phyloP scores from a whole-genome alignment of 306 rosid species.

The Myrica gale region DNA sequence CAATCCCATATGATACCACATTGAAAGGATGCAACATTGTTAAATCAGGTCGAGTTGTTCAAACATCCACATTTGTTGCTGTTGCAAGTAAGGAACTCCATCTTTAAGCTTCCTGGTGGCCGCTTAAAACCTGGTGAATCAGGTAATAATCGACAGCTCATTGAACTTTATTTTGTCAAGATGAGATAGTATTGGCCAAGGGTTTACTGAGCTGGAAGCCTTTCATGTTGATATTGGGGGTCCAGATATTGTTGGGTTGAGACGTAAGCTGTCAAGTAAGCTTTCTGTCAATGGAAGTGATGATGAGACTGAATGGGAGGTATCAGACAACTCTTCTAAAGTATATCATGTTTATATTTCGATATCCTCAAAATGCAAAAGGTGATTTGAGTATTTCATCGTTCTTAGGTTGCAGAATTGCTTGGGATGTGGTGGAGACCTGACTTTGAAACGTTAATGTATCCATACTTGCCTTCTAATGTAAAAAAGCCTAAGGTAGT shows the following conservation, averaged over 20 bases:
- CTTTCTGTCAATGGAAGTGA: constrained; percentile 52
- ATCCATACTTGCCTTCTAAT: constrained; percentile 60
- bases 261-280: constrained; percentile 68
- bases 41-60: constrained; percentile 83
- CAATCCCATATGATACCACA: constrained; percentile 6
- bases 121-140: constrained; percentile 84
- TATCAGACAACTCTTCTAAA: constrained; percentile 20
- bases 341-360: not conserved
- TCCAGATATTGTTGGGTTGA: constrained; percentile 77
- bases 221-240: constrained; percentile 14
- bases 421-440: constrained; percentile 91
- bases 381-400: constrained; percentile 3
- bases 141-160: constrained; percentile 41
- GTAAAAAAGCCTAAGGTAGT: constrained; percentile 66
- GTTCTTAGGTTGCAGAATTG: constrained; percentile 70
- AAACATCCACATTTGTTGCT: constrained; percentile 82
- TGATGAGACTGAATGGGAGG: constrained; percentile 83
- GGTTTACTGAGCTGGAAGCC: constrained; percentile 11
- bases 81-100: constrained; percentile 71
- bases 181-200: not conserved
- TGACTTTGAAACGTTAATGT: constrained; percentile 64
- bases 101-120: constrained; percentile 87
- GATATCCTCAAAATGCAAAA: not conserved
- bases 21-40: constrained; percentile 19
- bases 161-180: constrained; percentile 11